Evolutionary conservation across 1,284 basidiomycete genomes (phyloP).

Genomic region (Papiliotrema terrestris): DNA sequence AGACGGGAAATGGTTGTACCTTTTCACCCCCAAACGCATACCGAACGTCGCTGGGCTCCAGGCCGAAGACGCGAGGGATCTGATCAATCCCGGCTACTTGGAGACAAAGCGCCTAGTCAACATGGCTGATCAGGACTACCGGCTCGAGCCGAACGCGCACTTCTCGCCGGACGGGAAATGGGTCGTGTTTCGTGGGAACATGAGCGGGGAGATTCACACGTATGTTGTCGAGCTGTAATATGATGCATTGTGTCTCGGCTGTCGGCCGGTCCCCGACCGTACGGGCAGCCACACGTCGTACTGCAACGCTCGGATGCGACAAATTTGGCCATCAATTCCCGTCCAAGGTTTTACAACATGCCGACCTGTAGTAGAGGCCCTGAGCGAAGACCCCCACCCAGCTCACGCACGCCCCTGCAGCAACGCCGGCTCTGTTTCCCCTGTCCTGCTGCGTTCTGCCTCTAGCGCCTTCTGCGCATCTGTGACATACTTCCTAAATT

Average conservation of each 20-base stretch:
- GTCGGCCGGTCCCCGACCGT: no score
- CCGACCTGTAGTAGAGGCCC: neutral
- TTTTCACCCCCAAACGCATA: constrained; percentile 14
- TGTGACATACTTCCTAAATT: constrained; percentile 25
- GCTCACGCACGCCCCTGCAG: constrained; percentile 1
- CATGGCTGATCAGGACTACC: constrained; percentile 17
- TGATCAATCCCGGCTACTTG: constrained; percentile 14
- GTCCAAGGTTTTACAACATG: neutral
- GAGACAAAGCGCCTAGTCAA: constrained; percentile 14
- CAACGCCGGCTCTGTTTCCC: constrained; percentile 17
- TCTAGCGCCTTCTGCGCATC: constrained; percentile 26
- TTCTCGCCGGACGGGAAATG: constrained; percentile 22
- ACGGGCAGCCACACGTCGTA: neutral
- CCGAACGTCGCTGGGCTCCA: constrained; percentile 17
- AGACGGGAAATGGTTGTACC: constrained; percentile 18
- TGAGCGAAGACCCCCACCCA: neutral
- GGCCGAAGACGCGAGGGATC: constrained; percentile 6
- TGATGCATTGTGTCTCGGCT: no score
- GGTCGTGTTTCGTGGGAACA: constrained; percentile 17
- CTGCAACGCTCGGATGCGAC: neutral
- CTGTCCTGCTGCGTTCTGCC: constrained; percentile 20
- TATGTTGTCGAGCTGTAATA: constrained; percentile 17
- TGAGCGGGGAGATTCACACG: constrained; percentile 12
- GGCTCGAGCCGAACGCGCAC: constrained; percentile 19
- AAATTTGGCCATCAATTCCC: neutral